These are phyloP conservation scores for Wickerhamiella musiphila DNA, from an alignment of 805 yeast species.

Conservation along the genomic window DNA sequence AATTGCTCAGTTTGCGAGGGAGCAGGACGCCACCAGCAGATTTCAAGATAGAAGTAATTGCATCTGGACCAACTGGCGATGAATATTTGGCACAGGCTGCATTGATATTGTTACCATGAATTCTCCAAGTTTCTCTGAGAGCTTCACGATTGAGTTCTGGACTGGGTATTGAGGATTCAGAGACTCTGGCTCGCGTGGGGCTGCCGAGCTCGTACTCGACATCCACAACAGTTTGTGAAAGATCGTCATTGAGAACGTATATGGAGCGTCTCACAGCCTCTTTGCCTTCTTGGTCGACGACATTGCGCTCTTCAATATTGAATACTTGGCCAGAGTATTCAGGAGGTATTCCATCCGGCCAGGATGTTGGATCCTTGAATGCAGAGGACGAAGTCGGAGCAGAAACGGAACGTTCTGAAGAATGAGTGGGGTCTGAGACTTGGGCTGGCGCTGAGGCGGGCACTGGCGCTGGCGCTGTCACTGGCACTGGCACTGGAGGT, in stretches of 20 bases:
- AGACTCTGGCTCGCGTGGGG: neutral
- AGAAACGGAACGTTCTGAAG: too few relatives aligned
- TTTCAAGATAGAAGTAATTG: neutral
- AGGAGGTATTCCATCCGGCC: too few relatives aligned
- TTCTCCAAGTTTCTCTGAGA: slow-evolving; percentile 32
- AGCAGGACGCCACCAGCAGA: slow-evolving; percentile 20
- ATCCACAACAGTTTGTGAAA: slow-evolving; percentile 46
- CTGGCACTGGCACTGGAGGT: slow-evolving; percentile 13
- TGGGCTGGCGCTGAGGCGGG: slow-evolving; percentile 7
- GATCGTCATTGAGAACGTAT: slow-evolving; percentile 56
- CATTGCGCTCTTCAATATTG: slow-evolving; percentile 45
- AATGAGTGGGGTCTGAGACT: too few relatives aligned
- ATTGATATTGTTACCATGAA: slow-evolving; percentile 35
- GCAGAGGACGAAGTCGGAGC: slow-evolving; percentile 4
- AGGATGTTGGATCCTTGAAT: too few relatives aligned
- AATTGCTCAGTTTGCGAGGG: too few relatives aligned
- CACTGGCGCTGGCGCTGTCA: slow-evolving; percentile 10
- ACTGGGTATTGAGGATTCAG: neutral
- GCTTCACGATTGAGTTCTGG: slow-evolving; percentile 24
- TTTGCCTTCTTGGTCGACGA: slow-evolving; percentile 41
- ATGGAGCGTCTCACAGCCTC: slow-evolving; percentile 39
- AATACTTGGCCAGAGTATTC: too few relatives aligned
- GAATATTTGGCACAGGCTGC: slow-evolving; percentile 21
- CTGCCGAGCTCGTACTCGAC: slow-evolving; percentile 30
- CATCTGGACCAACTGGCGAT: neutral